phyloP scores from a whole-genome alignment of 2,329 filamentous ascomycete species.

The Scopulariopsis brevicaulis region DNA sequence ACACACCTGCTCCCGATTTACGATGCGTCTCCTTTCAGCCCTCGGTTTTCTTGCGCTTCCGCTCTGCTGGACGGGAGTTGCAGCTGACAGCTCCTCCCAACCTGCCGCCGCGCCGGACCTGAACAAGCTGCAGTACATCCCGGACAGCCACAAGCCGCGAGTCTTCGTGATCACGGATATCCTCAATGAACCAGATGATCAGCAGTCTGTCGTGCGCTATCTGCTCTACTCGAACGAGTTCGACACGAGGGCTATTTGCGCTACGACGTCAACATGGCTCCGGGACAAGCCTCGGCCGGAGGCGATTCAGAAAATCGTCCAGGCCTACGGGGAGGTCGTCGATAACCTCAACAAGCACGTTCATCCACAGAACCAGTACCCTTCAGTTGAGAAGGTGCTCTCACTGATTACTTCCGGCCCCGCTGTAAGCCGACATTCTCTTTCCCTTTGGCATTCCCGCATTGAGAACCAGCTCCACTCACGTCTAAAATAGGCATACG shows the following conservation, averaged over 20 bases:
- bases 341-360: constrained; percentile 36
- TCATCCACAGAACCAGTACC: constrained; percentile 28
- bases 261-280: constrained; percentile 33
- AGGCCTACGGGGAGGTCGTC: constrained; percentile 28
- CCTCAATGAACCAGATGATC: constrained; percentile 33
- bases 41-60: too few species aligned
- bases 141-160: constrained; percentile 14
- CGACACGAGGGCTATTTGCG: constrained; percentile 30
- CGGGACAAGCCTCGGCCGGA: constrained; percentile 24
- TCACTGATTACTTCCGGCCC: constrained; percentile 25
- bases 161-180: constrained; percentile 31
- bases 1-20: too few species aligned
- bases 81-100: too few species aligned
- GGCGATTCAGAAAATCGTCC: constrained; percentile 28
- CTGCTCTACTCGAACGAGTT: constrained; percentile 34
- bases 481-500: constrained; percentile 15
- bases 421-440: constrained; percentile 10
- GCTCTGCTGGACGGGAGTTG: too few species aligned
- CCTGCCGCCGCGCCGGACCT: too few species aligned
- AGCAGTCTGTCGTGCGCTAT: constrained; percentile 29
- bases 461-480: neutral
- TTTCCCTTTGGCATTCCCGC: neutral
- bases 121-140: too few species aligned
- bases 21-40: too few species aligned
- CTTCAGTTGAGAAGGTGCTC: constrained; percentile 21